phyloP scores from a whole-genome alignment of 2,329 filamentous ascomycete species.

The Intubia oerlemansii region DNA sequence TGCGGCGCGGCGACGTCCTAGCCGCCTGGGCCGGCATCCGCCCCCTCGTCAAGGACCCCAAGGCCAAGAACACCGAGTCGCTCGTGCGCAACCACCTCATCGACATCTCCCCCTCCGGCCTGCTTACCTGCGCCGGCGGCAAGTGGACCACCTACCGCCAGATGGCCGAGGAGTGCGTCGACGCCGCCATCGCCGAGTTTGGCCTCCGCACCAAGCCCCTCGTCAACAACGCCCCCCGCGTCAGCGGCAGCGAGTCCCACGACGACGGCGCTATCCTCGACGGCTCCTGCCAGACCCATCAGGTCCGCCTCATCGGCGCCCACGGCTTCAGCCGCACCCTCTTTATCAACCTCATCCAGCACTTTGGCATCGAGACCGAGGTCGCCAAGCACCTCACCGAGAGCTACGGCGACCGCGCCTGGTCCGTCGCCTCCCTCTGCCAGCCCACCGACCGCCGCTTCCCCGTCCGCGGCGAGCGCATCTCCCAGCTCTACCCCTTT shows the following conservation, averaged over 20 bases:
- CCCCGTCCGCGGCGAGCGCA: conserved; percentile 62
- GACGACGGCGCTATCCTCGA: conserved; percentile 53
- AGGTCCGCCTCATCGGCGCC: conserved; percentile 50
- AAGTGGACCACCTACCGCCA: conserved; percentile 82
- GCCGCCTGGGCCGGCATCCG: conserved; percentile 63
- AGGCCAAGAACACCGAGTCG: conserved; percentile 62
- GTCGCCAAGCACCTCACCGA: conserved; percentile 79
- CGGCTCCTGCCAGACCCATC: conserved; percentile 54
- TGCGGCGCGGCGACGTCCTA: conserved; percentile 54
- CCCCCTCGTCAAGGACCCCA: conserved; percentile 59
- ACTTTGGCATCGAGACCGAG: conserved; percentile 81
- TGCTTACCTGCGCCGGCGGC: conserved; percentile 62
- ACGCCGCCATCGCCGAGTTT: conserved; percentile 51
- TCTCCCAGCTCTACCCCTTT: conserved; percentile 68
- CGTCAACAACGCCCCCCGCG: conserved; percentile 32
- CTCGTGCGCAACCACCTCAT: conserved; percentile 66
- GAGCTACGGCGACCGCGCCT: conserved; percentile 80
- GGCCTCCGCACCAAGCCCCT: conserved; percentile 27
- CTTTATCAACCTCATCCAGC: conserved; percentile 88
- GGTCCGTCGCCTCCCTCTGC: conserved; percentile 71
- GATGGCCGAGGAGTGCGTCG: conserved; percentile 72
- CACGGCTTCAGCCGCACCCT: conserved; percentile 66
- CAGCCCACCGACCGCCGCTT: conserved; percentile 60
- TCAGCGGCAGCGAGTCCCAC: conserved; percentile 43
- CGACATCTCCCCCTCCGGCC: conserved; percentile 48